Evolutionary conservation across 2,329 filamentous ascomycete genomes (phyloP).

Genomic region (Colletotrichum salicis): DNA sequence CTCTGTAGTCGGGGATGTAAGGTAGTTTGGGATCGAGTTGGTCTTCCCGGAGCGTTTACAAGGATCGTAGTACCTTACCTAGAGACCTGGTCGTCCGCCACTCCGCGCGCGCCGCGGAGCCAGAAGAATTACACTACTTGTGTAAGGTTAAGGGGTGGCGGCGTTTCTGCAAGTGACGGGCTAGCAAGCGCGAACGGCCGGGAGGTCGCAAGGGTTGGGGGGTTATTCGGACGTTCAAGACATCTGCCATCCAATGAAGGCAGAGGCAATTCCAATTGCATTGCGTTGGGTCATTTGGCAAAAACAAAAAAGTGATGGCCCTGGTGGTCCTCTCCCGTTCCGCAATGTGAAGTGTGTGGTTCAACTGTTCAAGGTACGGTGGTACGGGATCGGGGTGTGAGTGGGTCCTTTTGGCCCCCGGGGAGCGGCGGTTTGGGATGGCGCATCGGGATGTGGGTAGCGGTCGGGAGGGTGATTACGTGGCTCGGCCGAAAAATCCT

Average conservation of each 20-base stretch:
- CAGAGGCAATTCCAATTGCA: slow-evolving; percentile 21
- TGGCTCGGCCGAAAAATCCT: slow-evolving; percentile 23
- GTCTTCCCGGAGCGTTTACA: background rate
- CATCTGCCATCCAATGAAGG: slow-evolving; percentile 12
- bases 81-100: background rate
- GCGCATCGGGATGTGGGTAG: slow-evolving; percentile 30
- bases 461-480: slow-evolving; percentile 11
- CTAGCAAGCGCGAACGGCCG: background rate
- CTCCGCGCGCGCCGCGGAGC: background rate
- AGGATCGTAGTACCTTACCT: background rate
- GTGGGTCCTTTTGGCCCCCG: background rate
- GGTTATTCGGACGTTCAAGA: background rate
- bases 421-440: slow-evolving; percentile 5
- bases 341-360: background rate
- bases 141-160: too few species aligned
- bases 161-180: background rate
- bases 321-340: background rate
- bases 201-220: background rate
- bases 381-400: background rate
- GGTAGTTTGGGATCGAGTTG: background rate
- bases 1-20: background rate
- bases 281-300: slow-evolving; percentile 3
- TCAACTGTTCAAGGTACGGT: background rate
- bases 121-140: too few species aligned
- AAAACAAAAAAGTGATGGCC: too few species aligned